Evolutionary conservation across 2,329 filamentous ascomycete genomes (phyloP).

Genomic region (Calcarisporium arbuscula): DNA sequence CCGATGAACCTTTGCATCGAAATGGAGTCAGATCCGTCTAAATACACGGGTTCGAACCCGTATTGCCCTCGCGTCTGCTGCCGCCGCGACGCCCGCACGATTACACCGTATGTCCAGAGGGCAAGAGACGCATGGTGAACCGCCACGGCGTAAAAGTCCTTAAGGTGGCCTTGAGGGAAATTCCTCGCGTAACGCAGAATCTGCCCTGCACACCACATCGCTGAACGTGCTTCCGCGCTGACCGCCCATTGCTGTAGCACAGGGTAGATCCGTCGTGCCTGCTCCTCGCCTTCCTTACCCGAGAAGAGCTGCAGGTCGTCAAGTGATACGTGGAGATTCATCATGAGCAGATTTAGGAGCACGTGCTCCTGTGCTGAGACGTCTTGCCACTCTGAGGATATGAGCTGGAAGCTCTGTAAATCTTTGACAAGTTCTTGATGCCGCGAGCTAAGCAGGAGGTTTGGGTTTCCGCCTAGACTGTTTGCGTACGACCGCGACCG

Average conservation of each 20-base stretch:
- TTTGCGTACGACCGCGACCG: constrained; percentile 41
- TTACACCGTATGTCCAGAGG: constrained; percentile 63
- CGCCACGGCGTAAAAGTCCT: constrained; percentile 62
- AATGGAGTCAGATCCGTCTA: constrained; percentile 50
- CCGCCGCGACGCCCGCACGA: constrained; percentile 35
- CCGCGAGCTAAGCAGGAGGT: constrained; percentile 44
- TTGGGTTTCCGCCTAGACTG: constrained; percentile 31
- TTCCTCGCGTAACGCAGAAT: constrained; percentile 53
- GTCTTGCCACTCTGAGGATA: constrained; percentile 36
- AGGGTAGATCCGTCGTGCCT: constrained; percentile 54
- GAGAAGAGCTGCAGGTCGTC: constrained; percentile 63
- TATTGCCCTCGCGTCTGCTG: constrained; percentile 26
- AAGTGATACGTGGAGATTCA: constrained; percentile 59
- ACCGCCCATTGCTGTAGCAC: constrained; percentile 53
- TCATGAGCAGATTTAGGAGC: constrained; percentile 48
- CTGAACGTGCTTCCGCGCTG: constrained; percentile 48
- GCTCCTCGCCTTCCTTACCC: constrained; percentile 60
- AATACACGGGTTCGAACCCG: constrained; percentile 35
- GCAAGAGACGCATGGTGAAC: constrained; percentile 63
- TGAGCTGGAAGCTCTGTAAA: constrained; percentile 40
- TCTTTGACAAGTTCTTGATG: constrained; percentile 57
- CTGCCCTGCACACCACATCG: constrained; percentile 64
- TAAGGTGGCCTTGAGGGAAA: constrained; percentile 47
- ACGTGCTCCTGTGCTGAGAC: constrained; percentile 40
- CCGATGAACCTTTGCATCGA: constrained; percentile 51